Evolutionary conservation across 768 basidiomycete genomes (phyloP).

Genomic region (Tulasnella sp.): DNA sequence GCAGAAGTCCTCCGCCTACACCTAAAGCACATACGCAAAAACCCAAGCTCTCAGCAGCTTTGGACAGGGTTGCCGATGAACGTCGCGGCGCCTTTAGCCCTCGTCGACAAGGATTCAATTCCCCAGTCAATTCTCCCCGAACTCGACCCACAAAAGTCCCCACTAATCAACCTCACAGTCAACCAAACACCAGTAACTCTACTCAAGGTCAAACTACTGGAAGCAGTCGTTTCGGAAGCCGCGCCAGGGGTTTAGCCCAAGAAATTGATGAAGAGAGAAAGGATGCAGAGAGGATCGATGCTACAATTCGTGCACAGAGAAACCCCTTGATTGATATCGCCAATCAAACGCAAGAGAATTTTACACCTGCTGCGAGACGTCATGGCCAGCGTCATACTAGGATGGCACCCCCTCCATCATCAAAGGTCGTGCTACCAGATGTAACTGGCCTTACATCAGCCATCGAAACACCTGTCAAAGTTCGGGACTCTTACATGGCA

Average conservation of each 20-base stretch:
- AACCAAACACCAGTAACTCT: not conserved
- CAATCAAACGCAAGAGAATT: slow-evolving; percentile 16
- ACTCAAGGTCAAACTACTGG: slow-evolving; percentile 2
- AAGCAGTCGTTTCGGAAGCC: slow-evolving; percentile 49
- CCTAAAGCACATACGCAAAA: slow-evolving; percentile 38
- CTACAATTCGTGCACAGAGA: slow-evolving; percentile 18
- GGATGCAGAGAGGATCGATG: slow-evolving; percentile 8
- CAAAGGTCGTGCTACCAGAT: slow-evolving; percentile 54
- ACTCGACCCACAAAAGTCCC: not conserved
- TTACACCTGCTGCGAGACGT: slow-evolving; percentile 8
- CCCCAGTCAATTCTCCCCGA: slow-evolving; percentile 9
- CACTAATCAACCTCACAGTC: not conserved
- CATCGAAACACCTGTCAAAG: slow-evolving; percentile 57
- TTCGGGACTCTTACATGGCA: slow-evolving; percentile 2
- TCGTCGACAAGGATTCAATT: not conserved
- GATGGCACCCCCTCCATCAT: slow-evolving; percentile 12
- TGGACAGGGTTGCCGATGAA: slow-evolving; percentile 47
- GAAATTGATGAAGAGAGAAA: slow-evolving; percentile 33
- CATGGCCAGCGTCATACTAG: slow-evolving; percentile 15
- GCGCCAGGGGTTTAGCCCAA: slow-evolving; percentile 42
- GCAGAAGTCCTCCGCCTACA: slow-evolving; percentile 26
- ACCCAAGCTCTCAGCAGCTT: slow-evolving; percentile 56
- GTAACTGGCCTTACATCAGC: slow-evolving; percentile 74
- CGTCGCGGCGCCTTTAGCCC: slow-evolving; percentile 19
- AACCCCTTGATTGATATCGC: slow-evolving; percentile 32